Conservation (phyloP, 2,329 filamentous ascomycete genomes). For the Penicillium sp. region DNA sequence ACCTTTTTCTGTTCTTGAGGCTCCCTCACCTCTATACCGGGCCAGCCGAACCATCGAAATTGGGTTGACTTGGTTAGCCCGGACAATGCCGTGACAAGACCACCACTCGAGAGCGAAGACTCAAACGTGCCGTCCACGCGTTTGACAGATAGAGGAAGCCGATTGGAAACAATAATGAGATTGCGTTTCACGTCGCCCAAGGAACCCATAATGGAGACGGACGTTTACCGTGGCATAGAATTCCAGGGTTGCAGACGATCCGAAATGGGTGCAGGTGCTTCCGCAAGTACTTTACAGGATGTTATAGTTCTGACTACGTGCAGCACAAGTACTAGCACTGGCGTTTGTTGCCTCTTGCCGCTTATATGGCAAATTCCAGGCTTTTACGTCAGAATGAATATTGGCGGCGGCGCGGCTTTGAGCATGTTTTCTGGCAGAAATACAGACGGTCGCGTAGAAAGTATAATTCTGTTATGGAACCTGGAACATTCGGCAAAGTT, state of each 20-base stretch:
- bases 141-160: conserved; percentile 89
- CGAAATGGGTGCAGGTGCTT: neutral
- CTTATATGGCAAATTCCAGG: conserved; percentile 9
- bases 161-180: conserved; percentile 79
- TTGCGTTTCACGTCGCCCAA: conserved; percentile 22
- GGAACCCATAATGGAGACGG: conserved; percentile 3
- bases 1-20: conserved; percentile 65
- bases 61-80: conserved; percentile 83
- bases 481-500: no score
- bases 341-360: conserved; percentile 8
- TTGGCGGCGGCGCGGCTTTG: neutral
- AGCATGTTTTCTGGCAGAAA: neutral
- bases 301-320: neutral
- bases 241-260: neutral
- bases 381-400: conserved; percentile 19
- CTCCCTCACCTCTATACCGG: conserved; percentile 80
- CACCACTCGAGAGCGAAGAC: conserved; percentile 87
- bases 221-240: neutral
- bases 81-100: conserved; percentile 83
- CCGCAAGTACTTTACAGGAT: neutral
- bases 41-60: conserved; percentile 97
- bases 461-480: neutral
- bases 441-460: neutral
- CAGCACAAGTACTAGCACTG: neutral
- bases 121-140: conserved; percentile 75